phyloP scores from a whole-genome alignment of 2,329 filamentous ascomycete genomes.

The Myriosclerotinia curreyana region DNA sequence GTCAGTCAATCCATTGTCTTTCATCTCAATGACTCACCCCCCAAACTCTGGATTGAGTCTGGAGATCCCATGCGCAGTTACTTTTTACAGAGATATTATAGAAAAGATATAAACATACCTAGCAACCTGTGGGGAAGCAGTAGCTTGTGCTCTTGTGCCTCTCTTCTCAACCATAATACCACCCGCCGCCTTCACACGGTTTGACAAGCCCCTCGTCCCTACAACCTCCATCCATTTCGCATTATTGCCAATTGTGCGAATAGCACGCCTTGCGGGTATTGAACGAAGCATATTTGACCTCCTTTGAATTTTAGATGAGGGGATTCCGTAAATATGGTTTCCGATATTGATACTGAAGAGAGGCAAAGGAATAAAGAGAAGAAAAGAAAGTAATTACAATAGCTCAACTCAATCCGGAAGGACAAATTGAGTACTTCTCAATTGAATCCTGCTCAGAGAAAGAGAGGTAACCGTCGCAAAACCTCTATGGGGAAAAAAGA shows the following conservation, averaged over 20 bases:
- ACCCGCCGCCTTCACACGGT: constrained; percentile 43
- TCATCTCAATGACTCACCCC: constrained; percentile 4
- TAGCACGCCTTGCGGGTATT: constrained; percentile 47
- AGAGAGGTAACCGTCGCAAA: constrained; percentile 5
- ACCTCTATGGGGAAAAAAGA: not conserved
- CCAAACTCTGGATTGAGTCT: not conserved
- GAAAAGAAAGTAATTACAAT: constrained; percentile 12
- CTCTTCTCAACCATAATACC: constrained; percentile 29
- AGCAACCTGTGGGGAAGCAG: constrained; percentile 40
- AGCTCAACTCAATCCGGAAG: constrained; percentile 17
- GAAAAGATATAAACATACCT: constrained; percentile 30
- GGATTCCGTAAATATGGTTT: not conserved
- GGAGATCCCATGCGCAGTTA: not conserved
- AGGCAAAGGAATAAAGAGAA: constrained; percentile 10
- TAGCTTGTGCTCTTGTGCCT: constrained; percentile 47
- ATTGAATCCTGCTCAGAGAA: constrained; percentile 12
- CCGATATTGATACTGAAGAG: not conserved
- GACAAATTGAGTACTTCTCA: constrained; percentile 16
- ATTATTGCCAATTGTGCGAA: constrained; percentile 44
- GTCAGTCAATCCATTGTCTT: constrained; percentile 10
- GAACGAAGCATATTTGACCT: constrained; percentile 47
- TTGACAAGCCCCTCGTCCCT: constrained; percentile 22
- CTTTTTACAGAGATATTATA: too few relatives aligned
- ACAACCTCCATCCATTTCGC: constrained; percentile 28
- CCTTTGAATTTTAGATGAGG: not conserved